Evolutionary conservation across 192 early-diverging fungal genomes (phyloP), one percentile per base, ranked within the genome.

Genomic region (Funneliformis mosseae): DNA sequence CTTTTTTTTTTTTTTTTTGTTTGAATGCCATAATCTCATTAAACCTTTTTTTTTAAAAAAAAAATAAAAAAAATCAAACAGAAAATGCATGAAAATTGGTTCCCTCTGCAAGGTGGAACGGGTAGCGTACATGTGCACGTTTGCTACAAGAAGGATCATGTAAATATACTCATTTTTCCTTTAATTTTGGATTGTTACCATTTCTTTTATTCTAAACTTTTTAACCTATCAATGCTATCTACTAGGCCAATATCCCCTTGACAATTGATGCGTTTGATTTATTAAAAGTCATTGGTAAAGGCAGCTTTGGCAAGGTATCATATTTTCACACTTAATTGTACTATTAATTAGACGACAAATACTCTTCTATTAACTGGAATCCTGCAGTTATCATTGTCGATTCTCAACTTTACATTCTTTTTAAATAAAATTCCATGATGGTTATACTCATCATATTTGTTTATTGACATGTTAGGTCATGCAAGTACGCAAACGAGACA

Each of bases 221-320:
- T 28, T n/a, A 27, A 33, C 14, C 11, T 10, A 68, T 39, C 38
- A 28, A 59, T 25, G n/a, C 14, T 72, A 70, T 80, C 79, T 82
- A 77, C 45, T 83, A 93, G 91, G 82, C 88, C 84, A 89, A 86
- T 55, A 90, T 89, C 28, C 93, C 94, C 27, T 83, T 97, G 81
- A 88, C 92, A 46, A 91, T 96, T 62, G 95, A 98, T 67, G 93
- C 94, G 71, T 99, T 99, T 87, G 96, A 96, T 81, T 84, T 97
- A 76, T 89, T 98, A 59, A 97, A 96, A 83, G 95, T 97, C 71
- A 95, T 99, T 85, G 97, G 97, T 64, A 97, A 97, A 80, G 97
- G 97, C 60, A 94, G 92, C 83, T 99, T 98, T 88, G 96, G 96
- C 79, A 98, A 97, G 88, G 97, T 98, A 85, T 70, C 69, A 16